Conservation (phyloP, 805 yeast species). For the Priceomyces medius region DNA sequence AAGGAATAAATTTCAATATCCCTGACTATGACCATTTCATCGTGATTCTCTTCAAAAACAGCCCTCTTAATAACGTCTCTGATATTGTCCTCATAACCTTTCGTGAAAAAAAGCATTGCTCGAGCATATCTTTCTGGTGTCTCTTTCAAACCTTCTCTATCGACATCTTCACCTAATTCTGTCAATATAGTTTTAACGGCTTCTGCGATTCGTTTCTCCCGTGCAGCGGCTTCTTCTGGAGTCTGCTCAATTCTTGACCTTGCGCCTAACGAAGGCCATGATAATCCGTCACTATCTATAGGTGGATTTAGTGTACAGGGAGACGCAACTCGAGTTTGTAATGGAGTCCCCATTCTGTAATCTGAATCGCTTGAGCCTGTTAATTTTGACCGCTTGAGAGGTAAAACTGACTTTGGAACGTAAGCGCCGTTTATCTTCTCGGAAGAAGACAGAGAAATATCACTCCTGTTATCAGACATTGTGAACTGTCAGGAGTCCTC, state of each 20-base stretch:
- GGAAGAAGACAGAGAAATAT: not conserved
- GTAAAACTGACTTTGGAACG: constrained; percentile 19
- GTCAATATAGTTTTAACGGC: constrained; percentile 77
- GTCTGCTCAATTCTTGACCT: constrained; percentile 69
- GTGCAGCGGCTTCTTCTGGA: constrained; percentile 58
- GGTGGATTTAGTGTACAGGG: constrained; percentile 85
- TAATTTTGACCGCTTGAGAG: constrained; percentile 22
- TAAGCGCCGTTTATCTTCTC: constrained; percentile 17
- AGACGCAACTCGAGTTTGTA: constrained; percentile 74
- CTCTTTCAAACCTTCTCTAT: constrained; percentile 84
- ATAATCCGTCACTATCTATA: constrained; percentile 83
- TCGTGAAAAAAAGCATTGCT: constrained; percentile 93
- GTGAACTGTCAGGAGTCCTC: too few relatives aligned
- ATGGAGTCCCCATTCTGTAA: constrained; percentile 47
- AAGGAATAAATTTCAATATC: constrained; percentile 90
- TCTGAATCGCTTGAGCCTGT: constrained; percentile 13
- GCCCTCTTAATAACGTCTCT: constrained; percentile 91
- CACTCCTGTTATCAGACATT: not conserved
- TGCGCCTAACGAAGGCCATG: constrained; percentile 93
- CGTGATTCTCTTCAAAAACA: constrained; percentile 96
- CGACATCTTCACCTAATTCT: constrained; percentile 89
- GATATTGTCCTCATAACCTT: constrained; percentile 94
- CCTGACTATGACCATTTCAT: constrained; percentile 97
- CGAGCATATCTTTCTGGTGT: constrained; percentile 96
- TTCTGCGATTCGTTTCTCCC: constrained; percentile 75